A percentile compares a stretch with the other conserved stretches of the same genome.
Conservation (phyloP, 2,329 filamentous ascomycete genomes). For the Teratosphaeriaceae sp. region DNA sequence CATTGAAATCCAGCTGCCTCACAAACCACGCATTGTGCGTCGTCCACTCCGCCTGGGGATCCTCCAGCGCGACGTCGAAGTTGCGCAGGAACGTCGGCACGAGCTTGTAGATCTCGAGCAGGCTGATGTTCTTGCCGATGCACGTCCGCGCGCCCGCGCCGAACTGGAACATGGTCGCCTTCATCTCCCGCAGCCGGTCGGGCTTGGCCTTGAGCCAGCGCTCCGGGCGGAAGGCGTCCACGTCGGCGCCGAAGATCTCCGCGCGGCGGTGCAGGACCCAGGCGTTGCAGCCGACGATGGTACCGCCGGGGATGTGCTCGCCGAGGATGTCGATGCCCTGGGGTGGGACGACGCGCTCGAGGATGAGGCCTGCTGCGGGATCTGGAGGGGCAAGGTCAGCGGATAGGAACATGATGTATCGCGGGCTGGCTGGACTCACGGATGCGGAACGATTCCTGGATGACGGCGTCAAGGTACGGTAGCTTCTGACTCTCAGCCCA, state of each 20-base stretch:
- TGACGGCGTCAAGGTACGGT: conserved; percentile 67
- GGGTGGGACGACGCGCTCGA: conserved; percentile 31
- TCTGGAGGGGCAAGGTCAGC: conserved; percentile 26
- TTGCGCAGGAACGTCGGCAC: conserved; percentile 53
- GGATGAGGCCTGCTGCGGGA: conserved; percentile 28
- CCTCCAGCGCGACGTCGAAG: conserved; percentile 51
- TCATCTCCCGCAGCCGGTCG: conserved; percentile 58
- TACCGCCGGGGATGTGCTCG: conserved; percentile 28
- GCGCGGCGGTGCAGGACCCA: conserved; percentile 36
- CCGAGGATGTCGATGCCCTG: conserved; percentile 18
- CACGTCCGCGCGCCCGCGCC: conserved; percentile 65
- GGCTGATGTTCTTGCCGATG: conserved; percentile 48
- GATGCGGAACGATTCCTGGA: conserved; percentile 71
- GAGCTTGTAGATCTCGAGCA: conserved; percentile 46
- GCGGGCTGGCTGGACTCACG: conserved; percentile 30
- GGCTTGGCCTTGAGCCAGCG: conserved; percentile 46
- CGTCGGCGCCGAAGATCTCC: conserved; percentile 26
- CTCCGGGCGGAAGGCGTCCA: conserved; percentile 37
- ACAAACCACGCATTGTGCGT: conserved; percentile 47
- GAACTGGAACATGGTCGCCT: conserved; percentile 65
- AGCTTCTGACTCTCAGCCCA: conserved; percentile 65
- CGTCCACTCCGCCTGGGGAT: conserved; percentile 36
- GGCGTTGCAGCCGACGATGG: conserved; percentile 35
- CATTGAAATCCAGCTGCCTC: conserved; percentile 34
- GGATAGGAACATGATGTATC: background rate